Percentiles rank a stretch among this genome's conserved stretches.
phyloP scores from a whole-genome alignment of 2,329 filamentous ascomycete species.

The Neofusicoccum umdonicola region DNA sequence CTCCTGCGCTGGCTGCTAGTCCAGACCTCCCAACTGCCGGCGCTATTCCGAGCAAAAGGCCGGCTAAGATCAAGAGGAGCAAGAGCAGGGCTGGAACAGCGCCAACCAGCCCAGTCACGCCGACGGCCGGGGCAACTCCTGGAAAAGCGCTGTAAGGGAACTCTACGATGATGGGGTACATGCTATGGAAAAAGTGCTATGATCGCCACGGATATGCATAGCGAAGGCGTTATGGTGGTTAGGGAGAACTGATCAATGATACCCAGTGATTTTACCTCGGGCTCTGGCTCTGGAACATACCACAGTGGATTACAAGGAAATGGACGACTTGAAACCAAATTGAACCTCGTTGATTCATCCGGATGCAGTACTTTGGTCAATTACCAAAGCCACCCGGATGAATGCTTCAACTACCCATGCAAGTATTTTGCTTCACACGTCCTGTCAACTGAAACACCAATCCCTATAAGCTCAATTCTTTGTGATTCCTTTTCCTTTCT shows the following conservation, averaged over 20 bases:
- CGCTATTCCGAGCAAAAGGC: slow-evolving; percentile 20
- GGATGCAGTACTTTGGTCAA: too few species aligned
- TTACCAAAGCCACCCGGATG: too few species aligned
- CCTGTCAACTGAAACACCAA: too few species aligned
- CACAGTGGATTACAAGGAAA: too few species aligned
- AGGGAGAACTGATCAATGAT: neutral
- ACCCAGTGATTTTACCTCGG: neutral
- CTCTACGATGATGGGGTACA: neutral
- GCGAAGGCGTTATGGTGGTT: neutral
- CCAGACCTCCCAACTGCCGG: neutral
- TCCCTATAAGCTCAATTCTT: too few species aligned
- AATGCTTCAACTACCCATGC: too few species aligned
- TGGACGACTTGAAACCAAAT: too few species aligned
- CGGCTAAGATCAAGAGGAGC: slow-evolving; percentile 34
- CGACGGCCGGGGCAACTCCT: neutral
- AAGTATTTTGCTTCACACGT: too few species aligned
- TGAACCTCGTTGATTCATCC: too few species aligned
- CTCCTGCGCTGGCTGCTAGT: slow-evolving; percentile 7
- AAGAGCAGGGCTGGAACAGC: slow-evolving; percentile 38
- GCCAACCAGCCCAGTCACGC: slow-evolving; percentile 29
- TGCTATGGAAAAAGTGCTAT: neutral
- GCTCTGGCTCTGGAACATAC: too few species aligned
- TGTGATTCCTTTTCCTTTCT: too few species aligned
- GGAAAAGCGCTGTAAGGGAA: neutral
- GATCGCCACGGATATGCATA: neutral